phyloP scores from a whole-genome alignment of 495 filamentous ascomycete species.

The Baudoinia panamericana region DNA sequence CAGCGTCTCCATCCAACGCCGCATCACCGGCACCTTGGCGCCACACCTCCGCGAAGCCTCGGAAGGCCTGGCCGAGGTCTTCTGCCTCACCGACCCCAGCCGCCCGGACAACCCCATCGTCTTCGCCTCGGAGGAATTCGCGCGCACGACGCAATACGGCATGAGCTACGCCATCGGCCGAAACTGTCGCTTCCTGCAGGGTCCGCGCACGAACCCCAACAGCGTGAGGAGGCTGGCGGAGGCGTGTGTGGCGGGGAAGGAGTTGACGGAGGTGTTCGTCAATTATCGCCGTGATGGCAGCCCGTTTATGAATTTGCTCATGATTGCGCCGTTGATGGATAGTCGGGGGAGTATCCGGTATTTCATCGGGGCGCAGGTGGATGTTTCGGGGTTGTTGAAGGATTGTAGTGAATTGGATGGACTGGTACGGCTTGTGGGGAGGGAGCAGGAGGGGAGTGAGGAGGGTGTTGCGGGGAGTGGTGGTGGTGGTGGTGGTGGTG shows the following conservation, averaged over 20 bases:
- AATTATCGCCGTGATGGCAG: slow-evolving; percentile 58
- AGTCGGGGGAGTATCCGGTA: slow-evolving; percentile 46
- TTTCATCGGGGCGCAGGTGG: slow-evolving; percentile 53
- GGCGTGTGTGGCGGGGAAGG: slow-evolving; percentile 42
- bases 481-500: too few relatives aligned
- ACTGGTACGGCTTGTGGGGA: slow-evolving; percentile 33
- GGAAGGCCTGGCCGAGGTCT: slow-evolving; percentile 62
- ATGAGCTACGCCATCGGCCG: slow-evolving; percentile 43
- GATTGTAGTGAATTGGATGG: slow-evolving; percentile 47
- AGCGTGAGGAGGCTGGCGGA: slow-evolving; percentile 43
- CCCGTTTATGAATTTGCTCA: slow-evolving; percentile 57
- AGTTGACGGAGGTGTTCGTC: slow-evolving; percentile 53
- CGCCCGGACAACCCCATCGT: slow-evolving; percentile 63
- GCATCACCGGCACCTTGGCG: slow-evolving; percentile 44
- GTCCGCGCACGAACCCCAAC: slow-evolving; percentile 40
- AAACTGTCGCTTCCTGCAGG: slow-evolving; percentile 55
- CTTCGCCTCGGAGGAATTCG: slow-evolving; percentile 57
- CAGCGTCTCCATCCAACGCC: slow-evolving; percentile 41
- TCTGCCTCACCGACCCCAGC: slow-evolving; percentile 64
- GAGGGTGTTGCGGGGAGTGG: slow-evolving; percentile 20
- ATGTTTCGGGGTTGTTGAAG: slow-evolving; percentile 49
- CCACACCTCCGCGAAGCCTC: slow-evolving; percentile 42
- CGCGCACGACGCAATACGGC: slow-evolving; percentile 52
- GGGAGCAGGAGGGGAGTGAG: slow-evolving; percentile 23
- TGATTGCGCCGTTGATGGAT: slow-evolving; percentile 50